phyloP scores from a whole-genome alignment of 495 filamentous ascomycete genomes.

The Penicillium lagena region DNA sequence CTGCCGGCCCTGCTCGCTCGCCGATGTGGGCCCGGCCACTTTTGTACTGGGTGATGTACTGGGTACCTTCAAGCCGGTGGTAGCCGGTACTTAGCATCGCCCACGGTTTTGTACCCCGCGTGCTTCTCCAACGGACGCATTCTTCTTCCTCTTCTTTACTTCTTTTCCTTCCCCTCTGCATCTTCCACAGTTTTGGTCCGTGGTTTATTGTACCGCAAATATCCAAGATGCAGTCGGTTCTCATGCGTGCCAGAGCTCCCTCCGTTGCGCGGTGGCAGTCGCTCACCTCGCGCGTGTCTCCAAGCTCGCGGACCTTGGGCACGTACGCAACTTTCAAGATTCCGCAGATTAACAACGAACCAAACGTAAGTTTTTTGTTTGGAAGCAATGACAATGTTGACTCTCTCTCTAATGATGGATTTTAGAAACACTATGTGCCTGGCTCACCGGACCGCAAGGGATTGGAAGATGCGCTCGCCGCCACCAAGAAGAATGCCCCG shows the following conservation, averaged over 20 bases:
- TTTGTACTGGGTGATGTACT: background rate
- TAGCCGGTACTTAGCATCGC: conserved; percentile 17
- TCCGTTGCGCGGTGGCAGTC: conserved; percentile 14
- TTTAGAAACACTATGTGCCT: conserved; percentile 79
- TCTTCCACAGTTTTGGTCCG: background rate
- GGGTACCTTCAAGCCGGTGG: conserved; percentile 8
- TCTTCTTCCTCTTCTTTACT: background rate
- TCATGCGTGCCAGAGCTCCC: conserved; percentile 29
- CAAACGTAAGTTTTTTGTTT: conserved; percentile 62
- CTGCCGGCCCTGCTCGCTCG: conserved; percentile 16
- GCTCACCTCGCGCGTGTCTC: conserved; percentile 17
- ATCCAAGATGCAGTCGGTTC: conserved; percentile 28
- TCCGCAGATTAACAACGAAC: conserved; percentile 83
- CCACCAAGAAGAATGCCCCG: conserved; percentile 51
- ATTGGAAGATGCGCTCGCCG: conserved; percentile 62
- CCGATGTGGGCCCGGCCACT: background rate
- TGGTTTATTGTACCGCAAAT: background rate
- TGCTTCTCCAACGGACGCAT: background rate
- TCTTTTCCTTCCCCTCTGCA: conserved; percentile 6
- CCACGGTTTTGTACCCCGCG: conserved; percentile 10
- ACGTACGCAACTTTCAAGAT: conserved; percentile 78
- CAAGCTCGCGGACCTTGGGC: conserved; percentile 28
- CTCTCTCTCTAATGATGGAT: background rate
- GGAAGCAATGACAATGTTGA: background rate
- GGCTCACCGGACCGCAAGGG: conserved; percentile 70